Evolutionary conservation across 768 basidiomycete genomes (phyloP).

Genomic region (Sistotremastrum suecicum): DNA sequence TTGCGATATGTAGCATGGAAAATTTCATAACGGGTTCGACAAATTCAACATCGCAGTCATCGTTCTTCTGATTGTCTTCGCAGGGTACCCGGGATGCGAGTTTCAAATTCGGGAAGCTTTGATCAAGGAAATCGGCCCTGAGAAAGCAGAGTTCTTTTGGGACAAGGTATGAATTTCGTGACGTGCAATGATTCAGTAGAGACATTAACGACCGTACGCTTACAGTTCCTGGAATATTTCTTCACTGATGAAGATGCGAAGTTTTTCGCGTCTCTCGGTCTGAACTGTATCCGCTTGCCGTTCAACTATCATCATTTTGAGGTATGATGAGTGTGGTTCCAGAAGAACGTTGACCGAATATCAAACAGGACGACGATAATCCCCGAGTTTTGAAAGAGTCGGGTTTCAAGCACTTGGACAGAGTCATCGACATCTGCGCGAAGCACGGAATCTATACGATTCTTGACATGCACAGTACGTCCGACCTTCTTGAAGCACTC

Average conservation of each 20-base stretch:
- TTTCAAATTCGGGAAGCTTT: slow-evolving; percentile 62
- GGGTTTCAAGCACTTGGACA: slow-evolving; percentile 73
- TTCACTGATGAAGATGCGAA: slow-evolving; percentile 62
- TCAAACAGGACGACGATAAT: slow-evolving; percentile 49
- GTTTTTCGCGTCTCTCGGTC: slow-evolving; percentile 64
- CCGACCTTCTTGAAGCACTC: slow-evolving; percentile 10
- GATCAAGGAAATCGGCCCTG: slow-evolving; percentile 46
- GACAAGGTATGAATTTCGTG: slow-evolving; percentile 42
- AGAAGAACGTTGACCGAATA: neutral
- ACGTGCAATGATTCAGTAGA: neutral
- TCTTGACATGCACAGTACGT: slow-evolving; percentile 59
- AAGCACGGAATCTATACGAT: slow-evolving; percentile 62
- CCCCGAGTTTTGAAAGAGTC: slow-evolving; percentile 60
- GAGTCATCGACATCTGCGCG: slow-evolving; percentile 65
- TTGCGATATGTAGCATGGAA: slow-evolving; percentile 40
- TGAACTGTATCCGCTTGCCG: slow-evolving; percentile 68
- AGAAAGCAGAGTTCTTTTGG: slow-evolving; percentile 68
- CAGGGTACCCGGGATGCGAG: slow-evolving; percentile 72
- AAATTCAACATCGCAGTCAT: neutral
- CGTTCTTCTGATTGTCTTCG: neutral
- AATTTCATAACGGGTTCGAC: slow-evolving; percentile 52
- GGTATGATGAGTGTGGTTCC: slow-evolving; percentile 18
- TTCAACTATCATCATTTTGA: slow-evolving; percentile 69
- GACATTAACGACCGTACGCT: neutral
- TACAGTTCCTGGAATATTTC: slow-evolving; percentile 71